phyloP scores from a whole-genome alignment of 768 basidiomycete species.

The Amanita muscaria region DNA sequence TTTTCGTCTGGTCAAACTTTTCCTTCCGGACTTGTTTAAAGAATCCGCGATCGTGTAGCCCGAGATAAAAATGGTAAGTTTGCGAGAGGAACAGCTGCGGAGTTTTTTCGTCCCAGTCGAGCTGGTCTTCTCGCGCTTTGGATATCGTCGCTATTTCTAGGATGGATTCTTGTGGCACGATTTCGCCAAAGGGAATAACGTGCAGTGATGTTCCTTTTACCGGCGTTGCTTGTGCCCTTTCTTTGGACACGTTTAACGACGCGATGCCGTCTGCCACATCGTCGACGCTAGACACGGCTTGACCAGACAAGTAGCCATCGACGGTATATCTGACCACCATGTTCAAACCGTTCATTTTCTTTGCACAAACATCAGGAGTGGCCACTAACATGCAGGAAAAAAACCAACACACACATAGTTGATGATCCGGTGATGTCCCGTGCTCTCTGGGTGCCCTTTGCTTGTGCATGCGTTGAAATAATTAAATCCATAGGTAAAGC shows the following conservation, averaged over 20 bases:
- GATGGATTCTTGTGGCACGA: conserved; percentile 34
- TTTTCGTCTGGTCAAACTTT: conserved; percentile 18
- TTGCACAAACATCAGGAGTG: no score
- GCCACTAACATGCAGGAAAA: no score
- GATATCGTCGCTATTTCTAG: conserved; percentile 41
- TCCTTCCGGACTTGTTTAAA: conserved; percentile 45
- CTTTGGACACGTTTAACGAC: conserved; percentile 15
- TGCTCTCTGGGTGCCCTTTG: conserved; percentile 39
- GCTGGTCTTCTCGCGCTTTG: conserved; percentile 18
- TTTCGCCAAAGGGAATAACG: conserved; percentile 16
- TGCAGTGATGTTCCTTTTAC: conserved; percentile 12
- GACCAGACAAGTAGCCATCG: conserved; percentile 19
- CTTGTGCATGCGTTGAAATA: conserved; percentile 45
- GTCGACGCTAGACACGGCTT: conserved; percentile 13
- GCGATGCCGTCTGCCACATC: conserved; percentile 28
- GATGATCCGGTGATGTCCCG: conserved; percentile 56
- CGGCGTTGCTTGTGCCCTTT: conserved; percentile 3
- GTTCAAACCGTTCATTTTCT: conserved; percentile 53
- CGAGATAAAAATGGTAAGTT: conserved; percentile 53
- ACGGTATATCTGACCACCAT: conserved; percentile 53
- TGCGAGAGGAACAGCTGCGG: conserved; percentile 65
- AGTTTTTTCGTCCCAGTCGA: conserved; percentile 53
- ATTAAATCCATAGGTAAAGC: conserved; percentile 44
- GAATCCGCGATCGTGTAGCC: conserved; percentile 43
- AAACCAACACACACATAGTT: conserved; percentile 42